Conservation (phyloP, 139 green algal genomes). For the Coelastrella sp. region DNA sequence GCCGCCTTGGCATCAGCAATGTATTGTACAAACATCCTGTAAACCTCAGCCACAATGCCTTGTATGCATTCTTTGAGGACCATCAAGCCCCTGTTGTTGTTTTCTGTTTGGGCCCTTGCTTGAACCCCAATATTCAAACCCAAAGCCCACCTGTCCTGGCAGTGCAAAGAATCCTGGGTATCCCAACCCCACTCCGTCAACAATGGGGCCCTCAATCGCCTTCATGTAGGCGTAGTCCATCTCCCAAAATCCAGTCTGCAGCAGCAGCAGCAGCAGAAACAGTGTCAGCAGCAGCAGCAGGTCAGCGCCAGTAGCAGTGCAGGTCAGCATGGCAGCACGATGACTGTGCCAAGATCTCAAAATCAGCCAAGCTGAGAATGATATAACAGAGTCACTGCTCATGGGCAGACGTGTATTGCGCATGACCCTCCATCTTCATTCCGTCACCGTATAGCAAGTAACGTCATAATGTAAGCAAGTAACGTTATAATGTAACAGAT, state of each 20-base stretch:
- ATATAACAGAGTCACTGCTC: no score
- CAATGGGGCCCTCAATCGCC: constrained; percentile 42
- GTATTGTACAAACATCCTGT: no score
- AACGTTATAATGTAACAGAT: no score
- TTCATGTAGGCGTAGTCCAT: constrained; percentile 42
- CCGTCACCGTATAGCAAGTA: no score
- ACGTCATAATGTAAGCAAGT: no score
- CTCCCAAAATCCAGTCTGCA: constrained; percentile 42
- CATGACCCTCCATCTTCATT: no score
- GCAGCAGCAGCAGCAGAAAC: not conserved
- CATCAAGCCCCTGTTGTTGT: not conserved
- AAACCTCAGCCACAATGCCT: no score
- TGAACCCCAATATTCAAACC: not conserved
- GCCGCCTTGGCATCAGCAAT: no score
- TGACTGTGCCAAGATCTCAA: not conserved
- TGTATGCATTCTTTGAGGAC: not conserved
- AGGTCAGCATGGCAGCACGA: not conserved
- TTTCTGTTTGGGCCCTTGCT: not conserved
- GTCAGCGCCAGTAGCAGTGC: not conserved
- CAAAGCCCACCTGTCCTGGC: constrained; percentile 12
- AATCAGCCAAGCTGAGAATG: no score
- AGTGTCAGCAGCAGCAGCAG: not conserved
- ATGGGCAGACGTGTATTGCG: no score
- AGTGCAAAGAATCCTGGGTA: constrained; percentile 43
- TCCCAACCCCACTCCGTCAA: constrained; percentile 40